Evolutionary conservation across 2,329 filamentous ascomycete species (phyloP), one percentile per base, ranked within the genome.

Genomic region (Cladophialophora carrionii): DNA sequence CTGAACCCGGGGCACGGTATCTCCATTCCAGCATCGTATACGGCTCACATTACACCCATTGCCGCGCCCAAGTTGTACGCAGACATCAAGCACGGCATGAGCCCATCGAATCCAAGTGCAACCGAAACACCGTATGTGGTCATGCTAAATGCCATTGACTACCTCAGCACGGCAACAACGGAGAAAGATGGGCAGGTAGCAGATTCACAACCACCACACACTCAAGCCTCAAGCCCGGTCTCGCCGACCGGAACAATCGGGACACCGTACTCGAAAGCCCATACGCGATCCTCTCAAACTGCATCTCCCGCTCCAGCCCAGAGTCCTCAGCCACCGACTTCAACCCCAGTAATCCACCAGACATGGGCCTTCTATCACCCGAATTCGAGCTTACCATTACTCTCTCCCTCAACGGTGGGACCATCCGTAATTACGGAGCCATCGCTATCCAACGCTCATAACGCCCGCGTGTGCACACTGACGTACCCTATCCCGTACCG

Each of bases 41-140:
- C 92, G 0, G 94, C 95, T 3, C 92, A 97, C 76, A 80, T 97
- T 66, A 93, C 90, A n/a, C 95, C 96, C 1, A 91, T 99, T 71
- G 86, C 93, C 0, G 90, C 92, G 1, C 95, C 95, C 3, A 90
- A 90, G 71, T 84, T 99, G 41, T 86, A 95, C 76, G 87, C 90
- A 22, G 94, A 99, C 73, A 87, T 99, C 64, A 80, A 86, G 29
- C 81, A 84, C 52, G 86, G 92, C 57, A 78, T 79, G 24, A 75
- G 79, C 14, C 49, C 62, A 29, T 83, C 81, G 3, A 92, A 94
- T 65, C 78, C 86, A 0, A 86, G 87, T 52, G 92, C 91, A 17
- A 92, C 93, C 70, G 89, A 96, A 72, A 96, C 92, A 0, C 95
- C 95, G 0, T 98, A 95, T 81, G 96, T 99, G 1, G 93, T 97